phyloP scores from a whole-genome alignment of 768 basidiomycete species.

The Lentinula sp. region DNA sequence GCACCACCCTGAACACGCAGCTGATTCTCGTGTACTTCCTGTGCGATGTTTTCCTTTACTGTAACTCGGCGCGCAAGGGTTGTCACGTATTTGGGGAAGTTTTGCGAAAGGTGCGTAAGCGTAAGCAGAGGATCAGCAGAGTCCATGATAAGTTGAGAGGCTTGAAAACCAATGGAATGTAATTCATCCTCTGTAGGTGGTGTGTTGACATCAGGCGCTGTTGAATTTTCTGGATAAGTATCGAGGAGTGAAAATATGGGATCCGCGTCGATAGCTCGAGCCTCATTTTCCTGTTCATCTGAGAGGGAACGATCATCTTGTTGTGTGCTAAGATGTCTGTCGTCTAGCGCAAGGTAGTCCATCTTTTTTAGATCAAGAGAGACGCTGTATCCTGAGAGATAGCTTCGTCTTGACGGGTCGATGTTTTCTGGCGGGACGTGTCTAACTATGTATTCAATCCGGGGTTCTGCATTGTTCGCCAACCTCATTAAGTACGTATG shows the following conservation, averaged over 20 bases:
- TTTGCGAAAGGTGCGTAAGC: conserved; percentile 68
- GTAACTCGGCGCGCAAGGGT: conserved; percentile 66
- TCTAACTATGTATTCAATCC: conserved; percentile 73
- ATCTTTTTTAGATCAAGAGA: conserved; percentile 92
- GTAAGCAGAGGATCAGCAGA: conserved; percentile 48
- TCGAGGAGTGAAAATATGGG: conserved; percentile 33
- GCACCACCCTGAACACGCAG: conserved; percentile 44
- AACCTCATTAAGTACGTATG: conserved; percentile 58
- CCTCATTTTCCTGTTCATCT: conserved; percentile 14
- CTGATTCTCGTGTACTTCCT: conserved; percentile 56
- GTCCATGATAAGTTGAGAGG: conserved; percentile 66
- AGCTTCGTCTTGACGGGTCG: conserved; percentile 24
- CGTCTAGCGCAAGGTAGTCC: conserved; percentile 94
- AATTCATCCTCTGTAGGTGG: conserved; percentile 52
- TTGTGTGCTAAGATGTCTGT: conserved; percentile 33
- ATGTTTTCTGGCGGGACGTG: conserved; percentile 40
- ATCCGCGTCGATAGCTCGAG: conserved; percentile 15
- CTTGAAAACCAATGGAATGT: conserved; percentile 65
- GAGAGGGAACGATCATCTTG: conserved; percentile 17
- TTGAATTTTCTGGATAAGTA: conserved; percentile 30
- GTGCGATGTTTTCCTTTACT: conserved; percentile 39
- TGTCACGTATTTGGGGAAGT: conserved; percentile 85
- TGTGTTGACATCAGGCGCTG: conserved; percentile 31
- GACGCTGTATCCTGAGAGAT: conserved; percentile 88
- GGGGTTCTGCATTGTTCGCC: conserved; percentile 34